phyloP scores from a whole-genome alignment of 2,329 filamentous ascomycete genomes.

The Trichoderma harzianum region DNA sequence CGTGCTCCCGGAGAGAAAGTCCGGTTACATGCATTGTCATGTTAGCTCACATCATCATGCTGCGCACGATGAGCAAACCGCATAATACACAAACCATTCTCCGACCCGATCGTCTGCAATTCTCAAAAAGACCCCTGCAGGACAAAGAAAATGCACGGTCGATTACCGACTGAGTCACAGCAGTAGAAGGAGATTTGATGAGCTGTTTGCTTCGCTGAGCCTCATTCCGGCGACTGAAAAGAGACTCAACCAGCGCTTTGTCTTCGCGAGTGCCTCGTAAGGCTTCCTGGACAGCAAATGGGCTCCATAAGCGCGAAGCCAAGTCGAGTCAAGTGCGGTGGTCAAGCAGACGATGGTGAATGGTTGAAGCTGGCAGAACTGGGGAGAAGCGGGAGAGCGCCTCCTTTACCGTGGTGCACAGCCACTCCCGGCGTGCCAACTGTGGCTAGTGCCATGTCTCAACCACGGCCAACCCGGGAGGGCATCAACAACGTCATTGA shows the following conservation, averaged over 20 bases:
- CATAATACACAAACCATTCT: neutral
- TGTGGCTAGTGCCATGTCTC: neutral
- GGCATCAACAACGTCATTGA: neutral
- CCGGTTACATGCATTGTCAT: neutral
- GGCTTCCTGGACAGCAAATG: conserved; percentile 1
- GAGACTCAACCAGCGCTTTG: neutral
- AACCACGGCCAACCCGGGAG: neutral
- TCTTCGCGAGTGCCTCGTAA: neutral
- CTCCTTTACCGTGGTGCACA: neutral
- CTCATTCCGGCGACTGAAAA: neutral
- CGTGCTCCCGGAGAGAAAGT: neutral
- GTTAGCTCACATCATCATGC: neutral
- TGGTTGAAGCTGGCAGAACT: neutral
- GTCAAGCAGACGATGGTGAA: neutral
- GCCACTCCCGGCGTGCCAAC: conserved; percentile 1
- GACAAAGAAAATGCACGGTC: neutral
- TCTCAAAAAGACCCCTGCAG: neutral
- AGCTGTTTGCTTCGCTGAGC: neutral
- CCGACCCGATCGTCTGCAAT: neutral
- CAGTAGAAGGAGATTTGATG: neutral
- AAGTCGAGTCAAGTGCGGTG: neutral
- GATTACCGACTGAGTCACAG: conserved; percentile 13
- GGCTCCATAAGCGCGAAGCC: neutral
- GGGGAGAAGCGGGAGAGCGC: neutral
- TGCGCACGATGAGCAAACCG: neutral